Evolutionary conservation across 2,329 filamentous ascomycete species (phyloP), one percentile per base, ranked within the genome.

Genomic region (Nannizzia gypsea): DNA sequence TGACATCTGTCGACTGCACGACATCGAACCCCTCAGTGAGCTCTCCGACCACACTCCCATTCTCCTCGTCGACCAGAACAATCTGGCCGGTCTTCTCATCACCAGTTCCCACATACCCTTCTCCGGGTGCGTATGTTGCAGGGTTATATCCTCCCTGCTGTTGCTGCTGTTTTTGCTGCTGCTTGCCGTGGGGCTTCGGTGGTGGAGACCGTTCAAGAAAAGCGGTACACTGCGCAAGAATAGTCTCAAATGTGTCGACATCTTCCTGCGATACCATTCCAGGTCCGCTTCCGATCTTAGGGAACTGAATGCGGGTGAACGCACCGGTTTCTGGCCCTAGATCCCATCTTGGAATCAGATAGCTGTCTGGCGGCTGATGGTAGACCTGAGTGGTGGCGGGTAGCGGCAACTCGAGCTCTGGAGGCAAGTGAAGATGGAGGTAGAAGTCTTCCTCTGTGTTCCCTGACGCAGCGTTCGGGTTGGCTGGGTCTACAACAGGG

Each of bases 331-430:
- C 88, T 1, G 88, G 89, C 3, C 90, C 91, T 15, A 96, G 77
- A 69, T 97, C 92, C 90, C 92, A 96, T 65, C 92, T 85, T 15
- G 93, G 93, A 63, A 99, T 96, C 54, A 97, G 80, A 70, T 97
- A 97, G 77, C 89, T 95, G 64, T 81, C 84, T 0, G 92, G 92
- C 5, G 91, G 90, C 75, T 97, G 90, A 73, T 96, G 90, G 76
- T 96, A 97, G 71, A 99, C 93, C 72, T 97, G 92, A 0, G 93
- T 97, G 0, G 91, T 97, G 17, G 92, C 92, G 11, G 93, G 93
- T 13, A 97, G 81, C 4, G 93, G 89, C 4, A 97, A 83, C 68
- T 97, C 92, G 67, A 99, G 84, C 78, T 96, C 92, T 20, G 92
- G 92, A 13, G 92, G 91, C 8, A 97, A 84, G 68, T 96, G 90